phyloP scores from a whole-genome alignment of 208 protist species.

The Trypanosomatidae sp. region DNA sequence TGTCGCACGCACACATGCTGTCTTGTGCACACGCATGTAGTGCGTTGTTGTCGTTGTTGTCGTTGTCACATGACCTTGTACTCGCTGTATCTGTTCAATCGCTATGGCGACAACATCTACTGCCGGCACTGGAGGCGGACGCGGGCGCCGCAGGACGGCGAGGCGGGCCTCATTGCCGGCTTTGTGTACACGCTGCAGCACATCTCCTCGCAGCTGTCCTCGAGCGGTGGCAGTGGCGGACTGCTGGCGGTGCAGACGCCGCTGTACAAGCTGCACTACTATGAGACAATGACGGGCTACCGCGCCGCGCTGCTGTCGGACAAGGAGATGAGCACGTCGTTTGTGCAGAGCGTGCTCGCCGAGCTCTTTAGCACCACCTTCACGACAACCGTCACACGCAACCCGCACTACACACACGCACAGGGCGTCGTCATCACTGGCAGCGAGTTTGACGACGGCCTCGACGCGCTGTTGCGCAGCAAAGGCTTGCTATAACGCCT shows the following conservation, averaged over 20 bases:
- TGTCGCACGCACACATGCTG: no score
- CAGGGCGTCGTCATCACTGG: slow-evolving; percentile 38
- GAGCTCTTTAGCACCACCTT: slow-evolving; percentile 59
- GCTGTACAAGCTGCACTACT: slow-evolving; percentile 82
- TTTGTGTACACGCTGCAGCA: slow-evolving; percentile 85
- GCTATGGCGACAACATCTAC: slow-evolving; percentile 80
- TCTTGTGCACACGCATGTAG: neutral
- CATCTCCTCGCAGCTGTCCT: slow-evolving; percentile 67
- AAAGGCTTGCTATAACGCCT: slow-evolving; percentile 25
- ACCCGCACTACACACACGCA: slow-evolving; percentile 55
- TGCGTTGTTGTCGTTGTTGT: slow-evolving; percentile 1
- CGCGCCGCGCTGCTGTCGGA: slow-evolving; percentile 62
- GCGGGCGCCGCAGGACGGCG: slow-evolving; percentile 49
- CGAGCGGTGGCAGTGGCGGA: slow-evolving; percentile 24
- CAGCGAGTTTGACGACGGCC: slow-evolving; percentile 34
- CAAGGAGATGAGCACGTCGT: slow-evolving; percentile 27
- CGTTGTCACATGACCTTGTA: slow-evolving; percentile 62
- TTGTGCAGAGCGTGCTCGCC: slow-evolving; percentile 24
- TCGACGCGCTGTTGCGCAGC: slow-evolving; percentile 35
- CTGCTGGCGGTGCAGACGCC: slow-evolving; percentile 61
- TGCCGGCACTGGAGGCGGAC: slow-evolving; percentile 73
- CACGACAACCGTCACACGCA: slow-evolving; percentile 32
- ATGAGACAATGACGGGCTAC: slow-evolving; percentile 78
- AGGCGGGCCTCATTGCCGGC: slow-evolving; percentile 67
- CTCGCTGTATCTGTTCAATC: slow-evolving; percentile 82